Conservation (phyloP, 2,329 filamentous ascomycete genomes). For the Scedosporium aurantiacum region DNA sequence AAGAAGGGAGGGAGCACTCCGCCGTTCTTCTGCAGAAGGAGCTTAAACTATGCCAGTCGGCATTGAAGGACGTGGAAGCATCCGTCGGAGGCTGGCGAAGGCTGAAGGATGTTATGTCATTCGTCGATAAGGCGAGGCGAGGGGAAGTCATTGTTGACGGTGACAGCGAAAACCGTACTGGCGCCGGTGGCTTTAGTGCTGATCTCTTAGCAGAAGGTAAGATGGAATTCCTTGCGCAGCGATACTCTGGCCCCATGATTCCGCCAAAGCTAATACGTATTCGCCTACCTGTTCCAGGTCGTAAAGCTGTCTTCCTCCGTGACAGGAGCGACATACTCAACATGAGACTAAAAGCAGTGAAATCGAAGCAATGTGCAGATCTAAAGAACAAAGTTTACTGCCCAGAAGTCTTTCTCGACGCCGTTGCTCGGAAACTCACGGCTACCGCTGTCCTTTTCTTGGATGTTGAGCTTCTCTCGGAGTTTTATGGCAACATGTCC, state of each 20-base stretch:
- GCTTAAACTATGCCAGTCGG: conserved; percentile 70
- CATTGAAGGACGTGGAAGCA: conserved; percentile 64
- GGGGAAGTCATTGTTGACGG: conserved; percentile 79
- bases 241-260: neutral
- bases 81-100: conserved; percentile 73
- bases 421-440: conserved; percentile 88
- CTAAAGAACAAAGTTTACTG: conserved; percentile 92
- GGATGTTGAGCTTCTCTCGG: conserved; percentile 89
- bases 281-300: conserved; percentile 40
- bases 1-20: conserved; percentile 72
- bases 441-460: conserved; percentile 93
- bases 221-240: conserved; percentile 12
- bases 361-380: conserved; percentile 77
- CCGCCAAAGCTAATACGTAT: conserved; percentile 15
- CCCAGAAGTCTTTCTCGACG: conserved; percentile 94
- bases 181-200: conserved; percentile 87
- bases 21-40: conserved; percentile 75
- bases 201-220: conserved; percentile 73
- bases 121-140: conserved; percentile 81
- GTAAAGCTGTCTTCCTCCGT: conserved; percentile 86
- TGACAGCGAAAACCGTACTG: conserved; percentile 68
- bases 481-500: conserved; percentile 97
- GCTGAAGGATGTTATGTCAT: conserved; percentile 77
- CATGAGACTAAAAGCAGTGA: conserved; percentile 78
- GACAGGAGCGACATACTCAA: conserved; percentile 84